Percentiles rank a stretch among this genome's conserved stretches.
Evolutionary conservation across 2,329 filamentous ascomycete species (phyloP).

Genomic region (Metarhizium robertsii): DNA sequence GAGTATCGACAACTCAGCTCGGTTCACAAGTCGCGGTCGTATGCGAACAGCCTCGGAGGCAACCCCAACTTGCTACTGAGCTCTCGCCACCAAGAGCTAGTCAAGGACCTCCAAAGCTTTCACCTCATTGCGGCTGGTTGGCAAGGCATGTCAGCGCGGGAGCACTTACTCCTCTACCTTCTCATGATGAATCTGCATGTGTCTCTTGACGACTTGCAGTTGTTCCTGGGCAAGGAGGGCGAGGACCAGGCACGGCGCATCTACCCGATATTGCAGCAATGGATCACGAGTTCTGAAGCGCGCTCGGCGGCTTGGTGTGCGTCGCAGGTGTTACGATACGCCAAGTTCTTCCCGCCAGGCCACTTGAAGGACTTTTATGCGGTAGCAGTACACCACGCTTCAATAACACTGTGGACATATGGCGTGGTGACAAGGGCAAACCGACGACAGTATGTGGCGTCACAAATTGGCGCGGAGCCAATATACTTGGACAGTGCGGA

Average conservation of each 20-base stretch:
- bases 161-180: constrained; percentile 40
- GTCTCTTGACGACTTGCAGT: constrained; percentile 54
- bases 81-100: constrained; percentile 53
- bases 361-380: constrained; percentile 57
- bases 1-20: constrained; percentile 55
- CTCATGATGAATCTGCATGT: constrained; percentile 56
- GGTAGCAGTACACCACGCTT: constrained; percentile 59
- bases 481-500: constrained; percentile 50
- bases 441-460: constrained; percentile 19
- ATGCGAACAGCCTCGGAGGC: constrained; percentile 29
- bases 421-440: constrained; percentile 45
- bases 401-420: constrained; percentile 60
- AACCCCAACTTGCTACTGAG: constrained; percentile 37
- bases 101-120: constrained; percentile 43
- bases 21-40: constrained; percentile 36
- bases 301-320: constrained; percentile 58
- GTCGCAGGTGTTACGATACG: constrained; percentile 55
- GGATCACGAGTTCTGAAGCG: constrained; percentile 45
- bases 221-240: constrained; percentile 59
- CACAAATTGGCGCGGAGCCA: constrained; percentile 25
- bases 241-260: constrained; percentile 54
- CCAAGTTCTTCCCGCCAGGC: constrained; percentile 41
- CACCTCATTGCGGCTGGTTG: constrained; percentile 32
- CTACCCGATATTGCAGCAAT: constrained; percentile 49
- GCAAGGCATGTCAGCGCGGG: constrained; percentile 34